Conservation (phyloP, 2,329 filamentous ascomycete species). For the Bipolaris gigantea region DNA sequence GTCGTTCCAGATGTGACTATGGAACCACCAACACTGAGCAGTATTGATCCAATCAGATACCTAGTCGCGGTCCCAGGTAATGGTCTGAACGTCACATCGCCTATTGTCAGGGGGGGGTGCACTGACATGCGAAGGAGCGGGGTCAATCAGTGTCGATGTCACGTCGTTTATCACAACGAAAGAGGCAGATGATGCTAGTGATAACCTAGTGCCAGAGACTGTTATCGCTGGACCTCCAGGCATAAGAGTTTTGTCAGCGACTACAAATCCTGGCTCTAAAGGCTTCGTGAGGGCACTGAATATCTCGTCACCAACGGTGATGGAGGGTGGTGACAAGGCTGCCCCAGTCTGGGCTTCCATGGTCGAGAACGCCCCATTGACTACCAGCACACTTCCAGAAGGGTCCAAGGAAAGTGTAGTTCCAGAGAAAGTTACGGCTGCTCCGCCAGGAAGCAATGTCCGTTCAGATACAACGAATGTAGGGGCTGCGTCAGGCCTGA, state of each 20-base stretch:
- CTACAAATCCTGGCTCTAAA: conserved; percentile 30
- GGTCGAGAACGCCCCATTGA: conserved; percentile 42
- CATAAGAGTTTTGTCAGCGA: conserved; percentile 44
- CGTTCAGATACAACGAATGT: conserved; percentile 46
- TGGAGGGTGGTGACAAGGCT: conserved; percentile 21
- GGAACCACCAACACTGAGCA: conserved; percentile 45
- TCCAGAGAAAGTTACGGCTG: conserved; percentile 35
- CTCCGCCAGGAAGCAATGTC: conserved; percentile 42
- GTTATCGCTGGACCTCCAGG: conserved; percentile 41
- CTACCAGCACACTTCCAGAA: conserved; percentile 31
- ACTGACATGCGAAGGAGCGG: conserved; percentile 23
- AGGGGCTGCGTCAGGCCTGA: conserved; percentile 11
- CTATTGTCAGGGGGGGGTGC: conserved; percentile 38
- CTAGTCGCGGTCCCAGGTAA: conserved; percentile 37
- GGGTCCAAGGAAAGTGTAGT: conserved; percentile 37
- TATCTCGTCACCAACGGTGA: conserved; percentile 23
- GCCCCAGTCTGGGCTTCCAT: conserved; percentile 27
- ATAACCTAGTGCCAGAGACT: conserved; percentile 38
- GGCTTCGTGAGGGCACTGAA: conserved; percentile 11
- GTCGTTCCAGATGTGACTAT: conserved; percentile 33
- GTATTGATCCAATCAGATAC: conserved; percentile 43
- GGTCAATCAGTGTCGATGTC: conserved; percentile 40
- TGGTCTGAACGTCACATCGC: conserved; percentile 31
- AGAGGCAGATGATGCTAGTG: conserved; percentile 34
- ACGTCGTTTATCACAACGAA: conserved; percentile 40